Conservation (phyloP, 2,329 filamentous ascomycete genomes). For the Colletotrichum gloeosporioides region DNA sequence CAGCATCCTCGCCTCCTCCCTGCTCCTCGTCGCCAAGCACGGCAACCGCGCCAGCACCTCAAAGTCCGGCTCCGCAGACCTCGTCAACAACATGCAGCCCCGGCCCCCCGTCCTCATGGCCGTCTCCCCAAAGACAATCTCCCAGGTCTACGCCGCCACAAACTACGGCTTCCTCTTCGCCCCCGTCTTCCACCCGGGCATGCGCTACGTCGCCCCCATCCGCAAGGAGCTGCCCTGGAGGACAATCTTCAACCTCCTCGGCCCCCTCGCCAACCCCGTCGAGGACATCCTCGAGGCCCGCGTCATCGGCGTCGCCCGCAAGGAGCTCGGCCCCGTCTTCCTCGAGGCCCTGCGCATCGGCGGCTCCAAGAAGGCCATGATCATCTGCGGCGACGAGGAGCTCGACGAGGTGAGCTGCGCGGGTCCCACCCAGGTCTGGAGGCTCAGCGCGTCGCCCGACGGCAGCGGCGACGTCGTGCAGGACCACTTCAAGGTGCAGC, state of each 20-base stretch:
- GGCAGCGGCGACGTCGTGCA: constrained; percentile 54
- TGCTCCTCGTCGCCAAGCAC: constrained; percentile 90
- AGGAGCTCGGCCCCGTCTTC: constrained; percentile 87
- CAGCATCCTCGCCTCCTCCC: constrained; percentile 86
- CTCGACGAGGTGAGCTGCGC: constrained; percentile 96
- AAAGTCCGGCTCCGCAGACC: constrained; percentile 92
- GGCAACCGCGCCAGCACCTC: constrained; percentile 96
- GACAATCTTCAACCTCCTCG: constrained; percentile 97
- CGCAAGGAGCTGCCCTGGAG: constrained; percentile 89
- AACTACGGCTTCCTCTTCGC: constrained; percentile 98
- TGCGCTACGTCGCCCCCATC: constrained; percentile 86
- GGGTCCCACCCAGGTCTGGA: constrained; percentile 89
- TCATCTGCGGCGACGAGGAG: constrained; percentile 94
- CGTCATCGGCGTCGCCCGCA: constrained; percentile 89
- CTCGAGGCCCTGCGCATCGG: constrained; percentile 80
- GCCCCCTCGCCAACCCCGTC: constrained; percentile 89
- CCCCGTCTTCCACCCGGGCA: constrained; percentile 94
- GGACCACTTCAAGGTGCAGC: constrained; percentile 78
- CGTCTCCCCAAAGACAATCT: constrained; percentile 74
- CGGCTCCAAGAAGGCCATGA: constrained; percentile 81
- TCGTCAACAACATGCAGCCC: constrained; percentile 78
- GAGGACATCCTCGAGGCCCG: constrained; percentile 86
- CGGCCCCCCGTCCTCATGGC: constrained; percentile 75
- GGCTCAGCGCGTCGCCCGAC: constrained; percentile 53
- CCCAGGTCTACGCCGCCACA: constrained; percentile 74